Conservation (phyloP, 2,329 filamentous ascomycete genomes). For the Epichloe scottii region DNA sequence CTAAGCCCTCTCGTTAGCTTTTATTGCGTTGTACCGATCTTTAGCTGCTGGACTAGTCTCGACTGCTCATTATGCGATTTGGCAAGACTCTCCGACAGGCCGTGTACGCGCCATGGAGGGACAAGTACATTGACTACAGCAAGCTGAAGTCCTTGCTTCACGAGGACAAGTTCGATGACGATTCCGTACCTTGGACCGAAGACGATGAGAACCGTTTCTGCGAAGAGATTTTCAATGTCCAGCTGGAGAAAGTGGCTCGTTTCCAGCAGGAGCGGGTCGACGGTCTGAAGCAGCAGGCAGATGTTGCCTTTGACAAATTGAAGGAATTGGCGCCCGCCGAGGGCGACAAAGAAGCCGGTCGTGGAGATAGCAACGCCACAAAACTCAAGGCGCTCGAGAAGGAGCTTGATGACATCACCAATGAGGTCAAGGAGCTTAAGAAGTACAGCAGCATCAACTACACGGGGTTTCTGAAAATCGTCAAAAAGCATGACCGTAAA, state of each 20-base stretch:
- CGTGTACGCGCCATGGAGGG: conserved; percentile 78
- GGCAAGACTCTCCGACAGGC: conserved; percentile 74
- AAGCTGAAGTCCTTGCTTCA: conserved; percentile 84
- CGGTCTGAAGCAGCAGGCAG: conserved; percentile 39
- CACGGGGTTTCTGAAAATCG: conserved; percentile 93
- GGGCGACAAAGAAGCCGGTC: conserved; percentile 17
- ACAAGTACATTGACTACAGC: conserved; percentile 87
- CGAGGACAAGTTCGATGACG: conserved; percentile 53
- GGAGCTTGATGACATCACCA: conserved; percentile 78
- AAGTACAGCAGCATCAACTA: conserved; percentile 96
- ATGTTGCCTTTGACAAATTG: conserved; percentile 53
- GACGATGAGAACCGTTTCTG: conserved; percentile 89
- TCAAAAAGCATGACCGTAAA: conserved; percentile 97
- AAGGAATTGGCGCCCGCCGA: conserved; percentile 59
- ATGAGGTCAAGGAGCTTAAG: conserved; percentile 85
- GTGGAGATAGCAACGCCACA: conserved; percentile 35
- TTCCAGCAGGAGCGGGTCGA: conserved; percentile 76
- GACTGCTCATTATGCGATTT: conserved; percentile 64
- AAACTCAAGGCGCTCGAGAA: conserved; percentile 58
- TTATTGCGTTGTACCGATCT: no score
- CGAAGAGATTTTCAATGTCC: conserved; percentile 85
- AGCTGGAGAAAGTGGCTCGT: conserved; percentile 85
- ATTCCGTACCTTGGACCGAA: conserved; percentile 70
- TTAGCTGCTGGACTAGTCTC: neutral
- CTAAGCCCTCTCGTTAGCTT: neutral